Percentiles rank a stretch among this genome's conserved stretches.
phyloP scores from a whole-genome alignment of 2,329 filamentous ascomycete species.

The Neofusicoccum parvum region DNA sequence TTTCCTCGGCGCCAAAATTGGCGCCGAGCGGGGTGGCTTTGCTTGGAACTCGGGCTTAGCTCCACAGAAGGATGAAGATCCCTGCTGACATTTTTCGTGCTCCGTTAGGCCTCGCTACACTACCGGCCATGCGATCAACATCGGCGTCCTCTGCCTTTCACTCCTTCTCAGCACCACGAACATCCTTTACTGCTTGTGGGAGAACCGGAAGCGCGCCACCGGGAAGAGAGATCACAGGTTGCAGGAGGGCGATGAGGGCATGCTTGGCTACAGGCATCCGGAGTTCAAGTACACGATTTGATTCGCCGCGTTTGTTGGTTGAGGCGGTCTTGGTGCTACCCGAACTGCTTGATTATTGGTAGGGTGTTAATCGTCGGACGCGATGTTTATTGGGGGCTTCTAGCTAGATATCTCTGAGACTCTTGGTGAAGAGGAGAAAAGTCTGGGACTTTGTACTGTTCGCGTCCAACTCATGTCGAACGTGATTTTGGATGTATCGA shows the following conservation, averaged over 20 bases:
- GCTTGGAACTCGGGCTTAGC: neutral
- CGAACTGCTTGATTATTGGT: no score
- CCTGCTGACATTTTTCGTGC: neutral
- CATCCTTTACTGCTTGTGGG: conserved; percentile 22
- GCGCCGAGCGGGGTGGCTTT: conserved; percentile 13
- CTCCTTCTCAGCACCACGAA: conserved; percentile 28
- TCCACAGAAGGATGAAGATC: conserved; percentile 5
- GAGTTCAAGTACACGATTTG: conserved; percentile 33
- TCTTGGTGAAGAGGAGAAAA: no score
- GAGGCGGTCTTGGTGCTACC: no score
- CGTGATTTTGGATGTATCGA: no score
- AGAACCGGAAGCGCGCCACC: conserved; percentile 4
- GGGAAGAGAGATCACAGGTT: conserved; percentile 26
- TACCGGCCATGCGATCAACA: conserved; percentile 22
- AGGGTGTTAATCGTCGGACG: no score
- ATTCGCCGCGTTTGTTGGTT: neutral
- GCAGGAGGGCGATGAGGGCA: conserved; percentile 28
- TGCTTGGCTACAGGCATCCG: conserved; percentile 34
- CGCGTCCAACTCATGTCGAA: no score
- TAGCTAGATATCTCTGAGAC: no score
- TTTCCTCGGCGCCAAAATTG: neutral
- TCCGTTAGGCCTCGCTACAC: conserved; percentile 26
- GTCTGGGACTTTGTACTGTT: no score
- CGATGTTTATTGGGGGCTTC: no score
- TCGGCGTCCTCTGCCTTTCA: conserved; percentile 21